Evolutionary conservation across 2,329 filamentous ascomycete genomes (phyloP).

Genomic region (Hypoxylon sp.): DNA sequence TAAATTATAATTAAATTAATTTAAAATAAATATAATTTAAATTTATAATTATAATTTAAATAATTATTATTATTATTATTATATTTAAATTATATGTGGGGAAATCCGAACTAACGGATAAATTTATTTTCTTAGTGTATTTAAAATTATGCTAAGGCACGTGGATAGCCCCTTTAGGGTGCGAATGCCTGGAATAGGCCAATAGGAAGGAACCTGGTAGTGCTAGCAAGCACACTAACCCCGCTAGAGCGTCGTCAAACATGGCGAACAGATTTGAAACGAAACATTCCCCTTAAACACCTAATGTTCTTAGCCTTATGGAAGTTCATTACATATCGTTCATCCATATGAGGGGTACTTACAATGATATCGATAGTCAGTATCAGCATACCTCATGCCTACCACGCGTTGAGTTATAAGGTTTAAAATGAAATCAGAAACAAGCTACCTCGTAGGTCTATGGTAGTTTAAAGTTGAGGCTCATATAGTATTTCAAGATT

Average conservation of each 20-base stretch:
- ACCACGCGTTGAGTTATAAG: not conserved
- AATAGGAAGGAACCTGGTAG: not conserved
- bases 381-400: not conserved
- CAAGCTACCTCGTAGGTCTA: not conserved
- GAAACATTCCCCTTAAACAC: conserved; percentile 28
- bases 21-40: too few relatives aligned
- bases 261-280: conserved; percentile 41
- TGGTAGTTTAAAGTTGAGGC: not conserved
- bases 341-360: not conserved
- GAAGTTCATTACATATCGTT: conserved; percentile 36
- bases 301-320: conserved; percentile 14
- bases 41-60: too few relatives aligned
- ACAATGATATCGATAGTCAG: not conserved
- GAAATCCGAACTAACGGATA: too few relatives aligned
- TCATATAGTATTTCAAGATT: not conserved
- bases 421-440: not conserved
- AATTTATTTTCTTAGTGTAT: too few relatives aligned
- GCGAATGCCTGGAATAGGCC: not conserved
- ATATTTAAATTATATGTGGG: too few relatives aligned
- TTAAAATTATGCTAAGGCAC: not conserved
- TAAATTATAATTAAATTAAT: too few relatives aligned
- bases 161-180: conserved; percentile 10
- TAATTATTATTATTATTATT: too few relatives aligned
- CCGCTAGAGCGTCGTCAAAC: conserved; percentile 41
- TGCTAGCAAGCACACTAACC: conserved; percentile 10